Percentiles rank a stretch among this genome's conserved stretches.
phyloP scores from a whole-genome alignment of 1,284 basidiomycete genomes.

The Prillingera fragicola region DNA sequence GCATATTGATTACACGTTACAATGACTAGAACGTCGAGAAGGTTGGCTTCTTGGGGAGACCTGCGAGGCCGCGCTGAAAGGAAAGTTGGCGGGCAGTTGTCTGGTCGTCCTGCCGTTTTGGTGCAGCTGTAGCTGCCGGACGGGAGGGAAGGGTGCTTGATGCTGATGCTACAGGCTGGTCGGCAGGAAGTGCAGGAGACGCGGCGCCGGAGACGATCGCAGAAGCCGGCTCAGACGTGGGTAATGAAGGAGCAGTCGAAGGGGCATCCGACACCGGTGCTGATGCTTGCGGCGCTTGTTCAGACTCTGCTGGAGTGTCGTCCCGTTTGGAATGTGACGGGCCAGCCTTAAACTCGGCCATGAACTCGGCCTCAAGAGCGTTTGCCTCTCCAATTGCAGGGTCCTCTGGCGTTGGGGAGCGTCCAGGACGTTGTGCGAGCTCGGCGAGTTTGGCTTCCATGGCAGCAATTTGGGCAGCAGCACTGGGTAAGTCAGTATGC shows the following conservation, averaged over 20 bases:
- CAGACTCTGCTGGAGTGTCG: background rate
- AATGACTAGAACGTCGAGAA: conserved; percentile 16
- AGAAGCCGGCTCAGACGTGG: background rate
- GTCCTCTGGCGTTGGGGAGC: conserved; percentile 13
- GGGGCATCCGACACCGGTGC: background rate
- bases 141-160: background rate
- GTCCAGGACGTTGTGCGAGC: conserved; percentile 53
- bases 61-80: conserved; percentile 29
- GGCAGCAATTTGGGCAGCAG: conserved; percentile 80
- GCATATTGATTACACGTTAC: too few species aligned
- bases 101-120: conserved; percentile 1
- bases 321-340: conserved; percentile 1
- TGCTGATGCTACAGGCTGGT: background rate
- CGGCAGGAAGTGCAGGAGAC: background rate
- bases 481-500: conserved; percentile 51
- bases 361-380: conserved; percentile 16
- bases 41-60: conserved; percentile 35
- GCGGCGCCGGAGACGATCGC: background rate
- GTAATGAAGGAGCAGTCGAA: background rate
- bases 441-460: conserved; percentile 90
- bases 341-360: conserved; percentile 12
- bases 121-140: background rate
- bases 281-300: background rate
- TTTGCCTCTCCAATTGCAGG: conserved; percentile 8
- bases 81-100: conserved; percentile 6